phyloP scores from a whole-genome alignment of 805 yeast species.

The Peterozyma xylosa region DNA sequence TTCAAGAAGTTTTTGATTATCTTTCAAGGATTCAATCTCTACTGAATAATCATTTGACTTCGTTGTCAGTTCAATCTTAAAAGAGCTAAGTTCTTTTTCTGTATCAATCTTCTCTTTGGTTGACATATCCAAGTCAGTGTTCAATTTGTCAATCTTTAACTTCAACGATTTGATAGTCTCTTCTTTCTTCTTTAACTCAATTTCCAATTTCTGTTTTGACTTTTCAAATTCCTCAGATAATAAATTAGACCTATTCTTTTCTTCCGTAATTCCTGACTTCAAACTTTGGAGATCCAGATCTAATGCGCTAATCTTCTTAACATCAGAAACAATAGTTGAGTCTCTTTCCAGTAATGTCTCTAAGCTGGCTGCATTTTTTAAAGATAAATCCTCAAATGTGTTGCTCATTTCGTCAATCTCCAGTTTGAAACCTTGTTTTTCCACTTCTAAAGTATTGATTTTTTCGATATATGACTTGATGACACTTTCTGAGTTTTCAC shows the following conservation, averaged over 20 bases:
- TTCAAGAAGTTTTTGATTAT: neutral
- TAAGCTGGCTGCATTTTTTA: neutral
- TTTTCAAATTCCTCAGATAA: slow-evolving; percentile 5
- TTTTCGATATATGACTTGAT: slow-evolving; percentile 41
- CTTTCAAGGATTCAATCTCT: neutral
- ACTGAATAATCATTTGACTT: neutral
- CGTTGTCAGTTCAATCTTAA: too few species aligned
- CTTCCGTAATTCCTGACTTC: slow-evolving; percentile 3
- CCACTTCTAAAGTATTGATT: slow-evolving; percentile 33
- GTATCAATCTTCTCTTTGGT: too few species aligned
- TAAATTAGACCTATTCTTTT: slow-evolving; percentile 5
- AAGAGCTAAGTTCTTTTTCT: too few species aligned
- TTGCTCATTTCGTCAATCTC: slow-evolving; percentile 9
- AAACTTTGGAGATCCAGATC: slow-evolving; percentile 1
- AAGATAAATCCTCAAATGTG: slow-evolving; percentile 6
- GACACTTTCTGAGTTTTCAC: slow-evolving; percentile 41
- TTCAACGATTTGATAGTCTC: neutral
- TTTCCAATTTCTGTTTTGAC: slow-evolving; percentile 1
- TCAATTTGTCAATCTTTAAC: neutral
- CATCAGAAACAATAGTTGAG: too few species aligned
- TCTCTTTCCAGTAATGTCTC: too few species aligned
- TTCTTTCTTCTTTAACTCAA: neutral
- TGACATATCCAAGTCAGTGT: too few species aligned
- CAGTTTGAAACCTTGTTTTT: slow-evolving; percentile 9
- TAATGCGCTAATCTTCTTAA: neutral